Base-by-base conservation (phyloP, 257 asterid species). In the Cynanchum wilfordii region DNA sequence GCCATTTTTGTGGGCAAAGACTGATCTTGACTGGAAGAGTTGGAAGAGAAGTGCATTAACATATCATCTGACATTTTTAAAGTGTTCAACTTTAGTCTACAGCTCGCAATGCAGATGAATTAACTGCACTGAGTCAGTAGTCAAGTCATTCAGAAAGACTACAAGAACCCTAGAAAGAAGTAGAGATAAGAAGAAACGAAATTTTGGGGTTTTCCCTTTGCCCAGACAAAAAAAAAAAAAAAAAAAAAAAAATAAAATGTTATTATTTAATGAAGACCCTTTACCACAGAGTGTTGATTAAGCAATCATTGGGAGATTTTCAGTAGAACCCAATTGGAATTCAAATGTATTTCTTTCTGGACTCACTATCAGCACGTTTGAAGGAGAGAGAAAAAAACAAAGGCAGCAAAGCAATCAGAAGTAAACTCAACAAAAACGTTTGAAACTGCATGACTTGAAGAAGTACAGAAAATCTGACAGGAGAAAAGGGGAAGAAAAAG, bases 1-100 rank as follows among this genome's bases (percentile, higher is more conserved):
- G 99, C 98, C n/a, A 92, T 83, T 81, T 87, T 95, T 4, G 87
- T 78, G 50, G 94, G 79, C 74, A 82, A 42, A 69, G 87, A 80
- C 55, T 95, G 97, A 78, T 92, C 96, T 72, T 87, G 98, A 75
- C 92, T 89, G 20, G 99, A 95, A 44, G 98, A 95, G 82, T 90
- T 95, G 75, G 99, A 93, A 10, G 96, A 74, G 70, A 95, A 87
- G 74, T 90, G 92, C 24, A 88, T 56, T 55, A 92, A 73, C 87
- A 92, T 29, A 76, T 92, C 97, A 30, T 95, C 98, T 60, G 90
- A 84, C 97, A 95, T 95, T 81, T 42, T 82, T 76, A 1, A 73
- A 76, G 52, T 67, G 49, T 66, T 62, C 72, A 58, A 68, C 79
- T 64, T 70, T 47, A 47, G 72, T 19, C 69, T 55, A 79, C 72